These are phyloP conservation scores for Phylloporus arenicola DNA, from an alignment of 768 basidiomycete species.

Conservation along the genomic window DNA sequence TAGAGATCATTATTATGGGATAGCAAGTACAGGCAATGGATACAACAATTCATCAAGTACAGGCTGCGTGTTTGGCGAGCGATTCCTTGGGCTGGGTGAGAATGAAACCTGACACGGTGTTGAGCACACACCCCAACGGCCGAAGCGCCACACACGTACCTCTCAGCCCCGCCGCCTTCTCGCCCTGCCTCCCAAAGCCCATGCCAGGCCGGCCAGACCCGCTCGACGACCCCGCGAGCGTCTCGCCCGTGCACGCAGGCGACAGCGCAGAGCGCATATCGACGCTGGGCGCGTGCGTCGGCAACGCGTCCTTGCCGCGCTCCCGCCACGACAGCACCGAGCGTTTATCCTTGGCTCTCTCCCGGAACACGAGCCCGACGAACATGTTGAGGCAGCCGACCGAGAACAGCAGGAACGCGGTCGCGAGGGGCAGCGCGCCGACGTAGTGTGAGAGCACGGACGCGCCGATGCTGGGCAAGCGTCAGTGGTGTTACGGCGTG, in stretches of 20 bases:
- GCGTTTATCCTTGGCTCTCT: conserved; percentile 57
- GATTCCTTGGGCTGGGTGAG: conserved; percentile 56
- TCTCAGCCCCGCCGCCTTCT: conserved; percentile 67
- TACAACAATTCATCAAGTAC: conserved; percentile 3
- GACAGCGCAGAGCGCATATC: conserved; percentile 22
- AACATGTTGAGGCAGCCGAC: conserved; percentile 80
- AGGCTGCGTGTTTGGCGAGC: conserved; percentile 42
- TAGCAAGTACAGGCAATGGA: conserved; percentile 4
- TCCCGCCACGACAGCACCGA: conserved; percentile 65
- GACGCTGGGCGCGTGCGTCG: conserved; percentile 30
- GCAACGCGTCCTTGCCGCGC: conserved; percentile 51
- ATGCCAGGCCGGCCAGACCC: conserved; percentile 40
- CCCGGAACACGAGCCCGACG: conserved; percentile 75
- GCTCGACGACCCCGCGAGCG: conserved; percentile 10
- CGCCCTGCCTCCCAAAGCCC: conserved; percentile 79
- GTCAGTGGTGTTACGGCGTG: too few relatives aligned
- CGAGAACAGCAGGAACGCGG: conserved; percentile 81
- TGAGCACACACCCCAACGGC: too few relatives aligned
- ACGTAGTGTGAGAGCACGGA: conserved; percentile 74
- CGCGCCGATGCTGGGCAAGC: conserved; percentile 48
- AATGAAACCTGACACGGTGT: conserved; percentile 40
- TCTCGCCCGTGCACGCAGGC: conserved; percentile 1
- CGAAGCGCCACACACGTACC: conserved; percentile 35
- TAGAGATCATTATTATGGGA: conserved; percentile 2
- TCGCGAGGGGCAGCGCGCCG: conserved; percentile 78